Evolutionary conservation across 192 early-diverging fungal species (phyloP).

Genomic region (Coemansia sp.): DNA sequence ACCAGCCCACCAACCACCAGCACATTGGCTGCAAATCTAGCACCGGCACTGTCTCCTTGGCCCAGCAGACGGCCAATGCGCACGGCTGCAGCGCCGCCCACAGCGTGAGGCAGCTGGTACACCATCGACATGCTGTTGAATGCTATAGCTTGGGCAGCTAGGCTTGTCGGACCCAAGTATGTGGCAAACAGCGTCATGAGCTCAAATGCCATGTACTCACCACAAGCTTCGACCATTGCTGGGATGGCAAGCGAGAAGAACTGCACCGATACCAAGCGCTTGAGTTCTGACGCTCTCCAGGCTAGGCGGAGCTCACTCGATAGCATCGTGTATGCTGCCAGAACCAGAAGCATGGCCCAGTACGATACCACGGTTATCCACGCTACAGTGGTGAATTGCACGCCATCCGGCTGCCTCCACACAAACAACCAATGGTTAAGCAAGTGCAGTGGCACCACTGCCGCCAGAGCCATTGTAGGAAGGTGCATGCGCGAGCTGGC

Average conservation of each 20-base stretch:
- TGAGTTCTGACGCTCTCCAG: conserved; percentile 60
- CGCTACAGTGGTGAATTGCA: conserved; percentile 80
- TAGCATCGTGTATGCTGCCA: conserved; percentile 61
- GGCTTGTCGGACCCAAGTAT: conserved; percentile 52
- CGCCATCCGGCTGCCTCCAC: conserved; percentile 57
- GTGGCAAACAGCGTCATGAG: conserved; percentile 53
- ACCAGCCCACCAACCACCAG: conserved; percentile 33
- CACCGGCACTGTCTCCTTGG: conserved; percentile 37
- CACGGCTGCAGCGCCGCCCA: conserved; percentile 56
- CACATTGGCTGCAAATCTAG: conserved; percentile 50
- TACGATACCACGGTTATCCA: conserved; percentile 77
- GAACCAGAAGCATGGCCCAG: conserved; percentile 68
- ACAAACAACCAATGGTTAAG: conserved; percentile 80
- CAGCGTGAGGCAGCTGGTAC: conserved; percentile 57
- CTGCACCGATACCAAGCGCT: conserved; percentile 28
- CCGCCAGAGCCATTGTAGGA: conserved; percentile 32
- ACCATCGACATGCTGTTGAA: conserved; percentile 56
- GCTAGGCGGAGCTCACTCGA: conserved; percentile 56
- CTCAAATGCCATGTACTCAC: conserved; percentile 62
- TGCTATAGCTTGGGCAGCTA: conserved; percentile 60
- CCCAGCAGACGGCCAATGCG: conserved; percentile 57
- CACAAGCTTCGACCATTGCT: conserved; percentile 73
- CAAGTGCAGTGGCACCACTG: conserved; percentile 41
- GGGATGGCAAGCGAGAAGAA: conserved; percentile 65
- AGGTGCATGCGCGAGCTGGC: conserved; percentile 84